These are phyloP conservation scores for Malus orientalis DNA, from an alignment of 306 rosid species.

Conservation along the genomic window DNA sequence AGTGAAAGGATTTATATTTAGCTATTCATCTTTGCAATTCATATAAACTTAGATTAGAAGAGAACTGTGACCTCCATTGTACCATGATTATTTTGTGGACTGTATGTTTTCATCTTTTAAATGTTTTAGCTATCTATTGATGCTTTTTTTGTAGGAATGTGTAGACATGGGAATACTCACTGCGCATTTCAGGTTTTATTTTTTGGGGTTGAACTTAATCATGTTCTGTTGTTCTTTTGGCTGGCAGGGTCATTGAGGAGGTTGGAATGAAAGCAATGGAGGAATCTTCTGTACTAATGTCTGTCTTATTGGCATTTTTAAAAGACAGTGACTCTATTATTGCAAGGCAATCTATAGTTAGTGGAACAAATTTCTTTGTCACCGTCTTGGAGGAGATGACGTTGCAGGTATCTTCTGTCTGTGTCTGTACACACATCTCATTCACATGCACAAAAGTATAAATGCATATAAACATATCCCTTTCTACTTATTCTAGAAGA, in stretches of 20 bases:
- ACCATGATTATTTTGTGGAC: not conserved
- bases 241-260: conserved; percentile 76
- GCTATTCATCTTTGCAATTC: not conserved
- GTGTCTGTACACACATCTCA: not conserved
- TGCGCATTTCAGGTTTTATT: not conserved
- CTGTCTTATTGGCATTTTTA: conserved; percentile 51
- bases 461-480: not conserved
- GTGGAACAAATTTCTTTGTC: conserved; percentile 56
- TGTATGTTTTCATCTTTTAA: not conserved
- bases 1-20: not conserved
- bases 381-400: conserved; percentile 66
- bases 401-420: conserved; percentile 48
- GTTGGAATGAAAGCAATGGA: conserved; percentile 68
- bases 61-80: not conserved
- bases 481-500: not conserved
- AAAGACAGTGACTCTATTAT: conserved; percentile 50
- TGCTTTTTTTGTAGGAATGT: not conserved
- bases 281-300: conserved; percentile 52
- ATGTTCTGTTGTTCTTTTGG: not conserved
- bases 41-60: not conserved
- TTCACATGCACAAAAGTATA: too few species aligned
- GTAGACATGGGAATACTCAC: not conserved
- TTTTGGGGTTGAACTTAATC: not conserved
- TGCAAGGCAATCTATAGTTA: conserved; percentile 57
- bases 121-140: not conserved